Conservation (phyloP, 495 filamentous ascomycete genomes). For the Aspergillus avenaceus region DNA sequence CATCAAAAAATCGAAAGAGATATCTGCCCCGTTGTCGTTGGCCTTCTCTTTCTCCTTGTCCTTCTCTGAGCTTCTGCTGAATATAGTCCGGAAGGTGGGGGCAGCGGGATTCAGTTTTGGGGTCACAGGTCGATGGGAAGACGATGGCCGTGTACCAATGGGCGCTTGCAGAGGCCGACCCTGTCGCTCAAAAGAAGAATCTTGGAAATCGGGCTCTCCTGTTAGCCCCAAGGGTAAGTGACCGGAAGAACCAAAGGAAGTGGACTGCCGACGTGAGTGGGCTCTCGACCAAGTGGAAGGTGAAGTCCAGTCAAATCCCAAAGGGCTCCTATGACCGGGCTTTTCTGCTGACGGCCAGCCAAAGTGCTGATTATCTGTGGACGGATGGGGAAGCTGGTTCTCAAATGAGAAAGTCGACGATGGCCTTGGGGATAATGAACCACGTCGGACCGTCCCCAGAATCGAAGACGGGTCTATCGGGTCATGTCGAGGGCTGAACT, state of each 20-base stretch:
- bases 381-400: constrained; percentile 66
- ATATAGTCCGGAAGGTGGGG: constrained; percentile 54
- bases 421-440: constrained; percentile 68
- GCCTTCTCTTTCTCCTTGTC: constrained; percentile 32
- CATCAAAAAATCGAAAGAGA: constrained; percentile 33
- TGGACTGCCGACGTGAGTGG: constrained; percentile 53
- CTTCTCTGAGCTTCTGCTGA: constrained; percentile 41
- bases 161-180: constrained; percentile 48
- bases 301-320: constrained; percentile 56
- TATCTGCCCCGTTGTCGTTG: constrained; percentile 28
- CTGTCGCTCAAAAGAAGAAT: constrained; percentile 38
- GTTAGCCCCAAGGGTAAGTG: constrained; percentile 48
- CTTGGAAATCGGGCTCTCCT: constrained; percentile 45
- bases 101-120: constrained; percentile 60
- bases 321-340: constrained; percentile 48
- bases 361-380: constrained; percentile 69
- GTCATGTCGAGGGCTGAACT: constrained; percentile 58
- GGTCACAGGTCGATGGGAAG: constrained; percentile 51
- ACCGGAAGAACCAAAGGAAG: constrained; percentile 52
- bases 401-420: constrained; percentile 78
- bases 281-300: constrained; percentile 52
- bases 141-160: constrained; percentile 51
- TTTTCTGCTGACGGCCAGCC: constrained; percentile 57
- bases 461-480: constrained; percentile 52
- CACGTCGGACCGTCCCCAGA: constrained; percentile 51